phyloP scores from a whole-genome alignment of 2,329 filamentous ascomycete genomes.

The Alternaria ventricosa region DNA sequence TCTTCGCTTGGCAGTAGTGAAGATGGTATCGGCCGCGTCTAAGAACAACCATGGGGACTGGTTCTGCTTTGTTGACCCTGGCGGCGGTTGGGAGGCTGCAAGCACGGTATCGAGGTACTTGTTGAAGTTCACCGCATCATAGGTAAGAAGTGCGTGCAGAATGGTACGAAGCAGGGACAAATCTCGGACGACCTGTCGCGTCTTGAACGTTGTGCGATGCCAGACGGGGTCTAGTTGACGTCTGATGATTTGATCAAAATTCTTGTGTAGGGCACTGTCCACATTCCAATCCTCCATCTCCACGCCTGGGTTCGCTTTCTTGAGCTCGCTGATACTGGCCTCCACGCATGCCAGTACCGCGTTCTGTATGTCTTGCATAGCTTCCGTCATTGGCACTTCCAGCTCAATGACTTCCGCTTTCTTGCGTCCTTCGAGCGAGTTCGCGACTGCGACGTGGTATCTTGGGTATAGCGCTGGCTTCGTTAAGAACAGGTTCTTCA shows the following conservation, averaged over 20 bases:
- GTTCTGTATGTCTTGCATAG: conserved; percentile 92
- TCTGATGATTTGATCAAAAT: conserved; percentile 87
- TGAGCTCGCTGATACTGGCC: conserved; percentile 89
- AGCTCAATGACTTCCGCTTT: conserved; percentile 97
- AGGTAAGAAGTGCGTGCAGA: conserved; percentile 79
- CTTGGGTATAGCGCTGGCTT: conserved; percentile 91
- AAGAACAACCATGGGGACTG: conserved; percentile 97
- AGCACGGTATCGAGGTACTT: conserved; percentile 94
- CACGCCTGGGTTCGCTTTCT: conserved; percentile 85
- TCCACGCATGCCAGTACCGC: conserved; percentile 96
- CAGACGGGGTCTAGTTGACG: conserved; percentile 94
- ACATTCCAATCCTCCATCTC: conserved; percentile 98
- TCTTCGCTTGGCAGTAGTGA: conserved; percentile 84
- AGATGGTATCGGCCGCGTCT: conserved; percentile 92
- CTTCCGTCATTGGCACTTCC: conserved; percentile 93
- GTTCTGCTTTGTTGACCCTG: conserved; percentile 84
- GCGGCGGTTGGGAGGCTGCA: conserved; percentile 85
- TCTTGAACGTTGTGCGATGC: conserved; percentile 95
- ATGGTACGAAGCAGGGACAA: conserved; percentile 82
- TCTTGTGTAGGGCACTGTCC: conserved; percentile 88
- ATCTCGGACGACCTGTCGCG: conserved; percentile 91
- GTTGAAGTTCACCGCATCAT: conserved; percentile 89
- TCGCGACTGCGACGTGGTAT: conserved; percentile 89
- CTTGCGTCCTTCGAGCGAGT: conserved; percentile 86
- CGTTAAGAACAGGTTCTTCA: conserved; percentile 88